Percentiles rank a stretch among this genome's conserved stretches.
These are phyloP conservation scores for Paecilomyces sp. DNA, from an alignment of 2,329 filamentous ascomycete genomes.

Conservation along the genomic window DNA sequence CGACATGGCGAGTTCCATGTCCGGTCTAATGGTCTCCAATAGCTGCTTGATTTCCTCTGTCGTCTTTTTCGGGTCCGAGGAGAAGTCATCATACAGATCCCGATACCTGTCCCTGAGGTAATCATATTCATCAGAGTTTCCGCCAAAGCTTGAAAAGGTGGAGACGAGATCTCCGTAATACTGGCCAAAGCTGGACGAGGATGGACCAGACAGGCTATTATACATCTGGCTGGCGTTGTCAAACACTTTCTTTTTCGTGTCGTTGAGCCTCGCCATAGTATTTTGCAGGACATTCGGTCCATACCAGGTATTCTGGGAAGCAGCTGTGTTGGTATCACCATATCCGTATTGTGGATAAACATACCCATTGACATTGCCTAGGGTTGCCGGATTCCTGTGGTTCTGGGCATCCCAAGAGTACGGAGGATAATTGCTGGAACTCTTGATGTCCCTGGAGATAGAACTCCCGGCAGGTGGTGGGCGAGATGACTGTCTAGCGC, in stretches of 20 bases:
- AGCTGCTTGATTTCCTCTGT: conserved; percentile 64
- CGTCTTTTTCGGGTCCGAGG: conserved; percentile 43
- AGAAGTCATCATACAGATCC: conserved; percentile 13
- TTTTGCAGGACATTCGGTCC: conserved; percentile 11
- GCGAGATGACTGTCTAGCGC: not conserved
- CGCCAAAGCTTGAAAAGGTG: not conserved
- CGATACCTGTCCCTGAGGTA: conserved; percentile 3
- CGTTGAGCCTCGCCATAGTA: conserved; percentile 13
- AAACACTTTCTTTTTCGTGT: conserved; percentile 7
- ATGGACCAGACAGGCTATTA: conserved; percentile 1
- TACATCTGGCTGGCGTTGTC: conserved; percentile 5
- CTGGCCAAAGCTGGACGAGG: conserved; percentile 1
- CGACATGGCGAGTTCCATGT: conserved; percentile 56
- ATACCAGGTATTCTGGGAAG: conserved; percentile 3
- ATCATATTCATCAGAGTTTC: not conserved
- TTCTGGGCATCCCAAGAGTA: not conserved
- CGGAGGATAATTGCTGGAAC: not conserved
- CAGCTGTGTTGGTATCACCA: not conserved
- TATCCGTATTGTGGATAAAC: not conserved
- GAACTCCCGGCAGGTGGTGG: not conserved
- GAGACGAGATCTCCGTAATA: not conserved
- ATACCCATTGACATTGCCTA: not conserved
- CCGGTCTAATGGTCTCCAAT: conserved; percentile 65
- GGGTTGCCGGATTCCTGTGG: not conserved
- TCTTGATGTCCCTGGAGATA: not conserved